These are phyloP conservation scores for Nitzschia palea DNA, from an alignment of 108 stramenopile genomes.

Conservation along the genomic window DNA sequence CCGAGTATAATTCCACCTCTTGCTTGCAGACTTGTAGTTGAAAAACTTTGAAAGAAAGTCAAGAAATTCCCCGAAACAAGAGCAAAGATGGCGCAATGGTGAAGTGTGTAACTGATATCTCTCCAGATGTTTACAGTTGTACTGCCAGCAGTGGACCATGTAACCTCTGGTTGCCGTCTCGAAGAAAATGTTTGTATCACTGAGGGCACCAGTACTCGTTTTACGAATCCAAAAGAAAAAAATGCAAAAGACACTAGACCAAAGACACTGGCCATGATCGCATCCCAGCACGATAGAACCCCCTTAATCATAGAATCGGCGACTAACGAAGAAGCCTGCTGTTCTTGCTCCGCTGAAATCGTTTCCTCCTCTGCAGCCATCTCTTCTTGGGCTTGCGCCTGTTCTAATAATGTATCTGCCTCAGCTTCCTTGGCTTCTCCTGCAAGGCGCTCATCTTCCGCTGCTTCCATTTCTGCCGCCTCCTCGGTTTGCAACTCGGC, in stretches of 20 bases:
- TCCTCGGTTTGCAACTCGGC: background rate
- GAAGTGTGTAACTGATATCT: slow-evolving; percentile 1
- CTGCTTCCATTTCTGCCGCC: background rate
- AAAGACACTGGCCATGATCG: slow-evolving; percentile 1
- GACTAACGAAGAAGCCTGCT: background rate
- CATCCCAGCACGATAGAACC: slow-evolving; percentile 1
- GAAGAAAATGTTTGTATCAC: background rate
- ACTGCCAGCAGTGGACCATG: no score
- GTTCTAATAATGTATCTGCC: background rate
- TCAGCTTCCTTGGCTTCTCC: slow-evolving; percentile 4
- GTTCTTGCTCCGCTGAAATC: background rate
- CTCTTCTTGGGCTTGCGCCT: slow-evolving; percentile 1
- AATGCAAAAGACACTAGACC: background rate
- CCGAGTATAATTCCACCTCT: background rate
- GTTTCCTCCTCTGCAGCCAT: slow-evolving; percentile 2
- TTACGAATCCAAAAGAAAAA: background rate
- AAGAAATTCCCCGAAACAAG: background rate
- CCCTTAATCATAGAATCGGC: background rate
- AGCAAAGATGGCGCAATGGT: slow-evolving; percentile 6
- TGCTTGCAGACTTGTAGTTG: background rate
- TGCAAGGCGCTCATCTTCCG: slow-evolving; percentile 1
- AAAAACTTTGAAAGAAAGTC: background rate
- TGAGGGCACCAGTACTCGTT: background rate
- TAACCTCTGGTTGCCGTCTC: background rate
- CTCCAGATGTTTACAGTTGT: background rate